phyloP scores from a whole-genome alignment of 176 grass and related monocot species.

The Oryza rufipogon region DNA sequence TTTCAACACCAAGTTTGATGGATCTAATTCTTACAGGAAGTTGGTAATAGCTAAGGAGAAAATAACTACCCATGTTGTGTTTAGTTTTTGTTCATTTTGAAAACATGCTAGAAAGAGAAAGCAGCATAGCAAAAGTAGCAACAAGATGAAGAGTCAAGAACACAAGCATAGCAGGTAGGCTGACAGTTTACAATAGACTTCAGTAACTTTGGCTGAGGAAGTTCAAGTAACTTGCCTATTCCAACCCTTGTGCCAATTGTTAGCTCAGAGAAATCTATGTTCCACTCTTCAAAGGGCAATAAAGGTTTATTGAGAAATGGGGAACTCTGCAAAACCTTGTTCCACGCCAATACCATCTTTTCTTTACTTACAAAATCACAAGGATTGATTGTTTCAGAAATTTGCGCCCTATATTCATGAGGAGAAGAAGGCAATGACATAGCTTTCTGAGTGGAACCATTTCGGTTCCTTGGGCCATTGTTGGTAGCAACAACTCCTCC shows the following conservation, averaged over 20 bases:
- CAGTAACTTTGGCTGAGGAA: conserved; percentile 13
- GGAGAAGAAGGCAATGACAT: conserved; percentile 94
- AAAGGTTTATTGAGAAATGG: conserved; percentile 86
- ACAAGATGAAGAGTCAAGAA: conserved; percentile 26
- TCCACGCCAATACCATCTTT: conserved; percentile 76
- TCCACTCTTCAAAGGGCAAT: conserved; percentile 97
- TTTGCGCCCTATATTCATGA: conserved; percentile 82
- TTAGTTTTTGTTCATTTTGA: conserved; percentile 11
- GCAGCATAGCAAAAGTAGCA: conserved; percentile 23
- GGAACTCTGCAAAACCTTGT: conserved; percentile 78
- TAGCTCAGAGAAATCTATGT: conserved; percentile 94
- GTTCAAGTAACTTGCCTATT: conserved; percentile 76
- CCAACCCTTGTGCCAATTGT: conserved; percentile 98
- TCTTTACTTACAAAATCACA: conserved; percentile 82
- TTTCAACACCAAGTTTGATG: neutral
- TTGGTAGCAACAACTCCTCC: conserved; percentile 33
- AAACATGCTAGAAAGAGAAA: conserved; percentile 17
- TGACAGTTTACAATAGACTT: conserved; percentile 18
- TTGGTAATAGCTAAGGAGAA: conserved; percentile 14
- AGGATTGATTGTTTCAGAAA: conserved; percentile 44
- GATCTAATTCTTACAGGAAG: neutral
- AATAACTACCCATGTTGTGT: neutral
- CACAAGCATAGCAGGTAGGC: conserved; percentile 7
- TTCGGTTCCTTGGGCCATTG: conserved; percentile 60
- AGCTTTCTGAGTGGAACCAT: conserved; percentile 75